Evolutionary conservation across 1,284 basidiomycete genomes (phyloP), one percentile per base, ranked within the genome.

Genomic region (Cutaneotrichosporon mucoides): DNA sequence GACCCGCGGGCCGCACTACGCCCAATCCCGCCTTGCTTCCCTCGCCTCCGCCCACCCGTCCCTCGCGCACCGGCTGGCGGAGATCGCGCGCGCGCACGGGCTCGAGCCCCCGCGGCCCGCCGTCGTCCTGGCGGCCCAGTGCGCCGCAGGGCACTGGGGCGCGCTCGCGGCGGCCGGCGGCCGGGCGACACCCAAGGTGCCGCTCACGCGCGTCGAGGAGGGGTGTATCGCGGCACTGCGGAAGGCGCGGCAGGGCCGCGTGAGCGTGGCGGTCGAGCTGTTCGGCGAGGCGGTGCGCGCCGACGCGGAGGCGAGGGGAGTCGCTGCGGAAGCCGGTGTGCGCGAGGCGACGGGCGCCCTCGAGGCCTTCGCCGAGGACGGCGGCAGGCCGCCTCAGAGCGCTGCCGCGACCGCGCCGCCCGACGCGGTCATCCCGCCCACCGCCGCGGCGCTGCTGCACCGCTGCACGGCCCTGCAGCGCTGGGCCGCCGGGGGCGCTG

Each of bases 131-230:
- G 62, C 62, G 2, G 53, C 62, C 9, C 36, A 56, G 4, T 64
- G 62, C 45, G 56, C 62, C 3, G 53, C 48, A 0, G 50, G 57
- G 0, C 50, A 59, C 47, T 64, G 62, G 62, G 59, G 57, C n/a
- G 54, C 56, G 3, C 57, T 64, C 13, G 15, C 54, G 1, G 40
- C 41, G 10, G 46, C 40, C 33, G 43, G 37, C 4, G 34, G 38
- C 44, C 33, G 53, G 42, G 6, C 48, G 38, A 40, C 33, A 48
- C 33, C 6, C 9, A 34, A 13, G 12, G 34, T 48, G 3, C 34
- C 46, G 3, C 6, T 35, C 33, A 48, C 46, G 13, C 6, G 11
- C 10, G 13, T 48, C 10, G 46, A 48, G 46, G 46, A 36, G 33
- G 46, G 12, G 33, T 48, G 46, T 12, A 48, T 48, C 34, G 5